Percentiles rank a stretch among this genome's conserved stretches.
Conservation (phyloP, 768 basidiomycete genomes). For the Suillus paluster region DNA sequence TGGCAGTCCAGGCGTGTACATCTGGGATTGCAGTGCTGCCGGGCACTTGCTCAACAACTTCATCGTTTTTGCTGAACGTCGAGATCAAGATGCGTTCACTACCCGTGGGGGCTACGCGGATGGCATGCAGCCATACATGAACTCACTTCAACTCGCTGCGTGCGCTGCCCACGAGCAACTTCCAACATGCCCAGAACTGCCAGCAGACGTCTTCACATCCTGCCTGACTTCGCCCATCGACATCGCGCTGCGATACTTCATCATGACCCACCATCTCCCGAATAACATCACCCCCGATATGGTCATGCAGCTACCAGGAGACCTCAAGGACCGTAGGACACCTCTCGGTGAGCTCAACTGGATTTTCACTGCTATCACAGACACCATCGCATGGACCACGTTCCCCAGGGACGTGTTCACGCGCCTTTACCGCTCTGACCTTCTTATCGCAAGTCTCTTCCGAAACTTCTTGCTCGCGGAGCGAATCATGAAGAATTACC, state of each 20-base stretch:
- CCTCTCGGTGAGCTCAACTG: conserved; percentile 99
- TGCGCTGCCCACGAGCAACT: conserved; percentile 91
- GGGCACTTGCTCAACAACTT: conserved; percentile 93
- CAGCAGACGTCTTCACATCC: conserved; percentile 96
- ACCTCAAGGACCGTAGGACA: conserved; percentile 94
- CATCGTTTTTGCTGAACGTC: conserved; percentile 74
- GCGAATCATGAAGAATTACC: conserved; percentile 96
- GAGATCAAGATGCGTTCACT: conserved; percentile 68
- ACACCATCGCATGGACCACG: conserved; percentile 99
- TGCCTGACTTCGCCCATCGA: conserved; percentile 99
- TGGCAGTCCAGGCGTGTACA: conserved; percentile 93
- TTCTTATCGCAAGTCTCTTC: conserved; percentile 95
- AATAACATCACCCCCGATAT: conserved; percentile 83
- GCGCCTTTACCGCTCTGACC: conserved; percentile 90
- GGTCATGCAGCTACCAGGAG: conserved; percentile 94
- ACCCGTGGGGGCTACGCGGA: conserved; percentile 63
- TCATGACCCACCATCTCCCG: conserved; percentile 88
- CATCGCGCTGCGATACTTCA: conserved; percentile 91
- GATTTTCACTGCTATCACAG: conserved; percentile 99
- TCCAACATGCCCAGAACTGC: conserved; percentile 94
- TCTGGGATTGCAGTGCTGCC: conserved; percentile 99
- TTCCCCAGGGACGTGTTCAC: conserved; percentile 95
- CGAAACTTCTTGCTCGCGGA: conserved; percentile 97
- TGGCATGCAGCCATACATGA: conserved; percentile 71
- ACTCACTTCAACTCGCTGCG: conserved; percentile 93